phyloP scores from a whole-genome alignment of 164 flowering plant genomes.

The Euptelea pleiosperma region DNA sequence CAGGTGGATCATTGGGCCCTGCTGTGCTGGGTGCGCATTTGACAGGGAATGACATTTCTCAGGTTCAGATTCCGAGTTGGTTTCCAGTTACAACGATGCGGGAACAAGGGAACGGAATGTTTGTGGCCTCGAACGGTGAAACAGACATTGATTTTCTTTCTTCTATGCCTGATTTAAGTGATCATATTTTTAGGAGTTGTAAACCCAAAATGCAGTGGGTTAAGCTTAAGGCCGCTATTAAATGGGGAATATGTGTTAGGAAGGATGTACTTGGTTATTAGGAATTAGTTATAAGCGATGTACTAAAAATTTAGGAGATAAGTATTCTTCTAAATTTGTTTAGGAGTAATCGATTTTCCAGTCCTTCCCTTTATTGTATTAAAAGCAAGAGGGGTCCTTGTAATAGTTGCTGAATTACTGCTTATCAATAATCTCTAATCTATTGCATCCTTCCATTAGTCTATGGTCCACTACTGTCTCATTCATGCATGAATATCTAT shows the following conservation, averaged over 20 bases:
- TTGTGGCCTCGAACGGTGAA: constrained; percentile 19
- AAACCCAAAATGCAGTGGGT: constrained; percentile 41
- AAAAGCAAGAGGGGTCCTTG: too few species aligned
- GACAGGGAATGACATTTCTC: constrained; percentile 14
- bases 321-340: constrained; percentile 7
- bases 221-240: constrained; percentile 50
- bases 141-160: constrained; percentile 13
- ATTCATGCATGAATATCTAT: too few species aligned
- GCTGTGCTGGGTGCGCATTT: constrained; percentile 11
- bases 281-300: not conserved
- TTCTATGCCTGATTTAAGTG: constrained; percentile 14
- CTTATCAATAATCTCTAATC: too few species aligned
- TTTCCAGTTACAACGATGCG: constrained; percentile 19
- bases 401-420: too few species aligned
- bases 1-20: constrained; percentile 16
- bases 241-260: constrained; percentile 33
- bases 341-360: constrained; percentile 7
- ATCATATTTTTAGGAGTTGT: constrained; percentile 20
- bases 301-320: constrained; percentile 9
- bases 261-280: constrained; percentile 9
- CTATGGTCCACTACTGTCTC: too few species aligned
- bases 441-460: too few species aligned
- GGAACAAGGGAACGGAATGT: constrained; percentile 22
- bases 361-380: not conserved
- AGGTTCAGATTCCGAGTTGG: constrained; percentile 22